Base-by-base conservation (phyloP, 345 rosid genomes). In the Angophora floribunda region DNA sequence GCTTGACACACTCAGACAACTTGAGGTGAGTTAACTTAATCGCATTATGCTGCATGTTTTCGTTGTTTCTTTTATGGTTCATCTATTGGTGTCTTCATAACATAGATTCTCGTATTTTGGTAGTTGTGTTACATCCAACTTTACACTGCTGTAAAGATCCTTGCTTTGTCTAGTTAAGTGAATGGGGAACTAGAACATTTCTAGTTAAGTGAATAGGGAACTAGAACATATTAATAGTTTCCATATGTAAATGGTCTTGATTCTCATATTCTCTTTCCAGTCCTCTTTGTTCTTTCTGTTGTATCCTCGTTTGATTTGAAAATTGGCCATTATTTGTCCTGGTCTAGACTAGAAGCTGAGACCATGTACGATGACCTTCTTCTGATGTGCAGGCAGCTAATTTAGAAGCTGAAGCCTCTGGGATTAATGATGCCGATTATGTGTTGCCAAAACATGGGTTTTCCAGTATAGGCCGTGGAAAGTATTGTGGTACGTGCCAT, bases 1-100 rank as follows among this genome's bases (percentile, higher is more conserved):
- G 93, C 92, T 94, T 7, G 98, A 94, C 91, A 96, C 96, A 67
- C 87, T 98, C 90, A 95, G 99, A 91, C 99, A 96, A 89, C 90
- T 98, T 59, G 98, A 97, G 99, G 99, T 98, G 93, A 93, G 57
- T 61, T 75, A 75, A 26, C 82, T 70, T 44, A 11, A 49, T 87
- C 67, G 51, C 53, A 50, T 61, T 44, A 10, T 86, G 75, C 49
- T 55, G 15, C n/a, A 15, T 36, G 67, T 52, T 86, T 24, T 86
- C 16, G 51, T 32, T 36, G 82, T 36, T 19, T 70, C 47, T 17
- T 75, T 36, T 36, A 22, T 9, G 82, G 49, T 75, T 63, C 36
- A 49, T 63, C 30, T 26, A 21, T 47, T 47, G 28, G 50, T 85
- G 36, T n/a, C 52, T 85, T 16, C 44, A 17, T 51, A 47, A 30